Evolutionary conservation across 1,284 basidiomycete species (phyloP).

Genomic region (Caloboletus inedulis): DNA sequence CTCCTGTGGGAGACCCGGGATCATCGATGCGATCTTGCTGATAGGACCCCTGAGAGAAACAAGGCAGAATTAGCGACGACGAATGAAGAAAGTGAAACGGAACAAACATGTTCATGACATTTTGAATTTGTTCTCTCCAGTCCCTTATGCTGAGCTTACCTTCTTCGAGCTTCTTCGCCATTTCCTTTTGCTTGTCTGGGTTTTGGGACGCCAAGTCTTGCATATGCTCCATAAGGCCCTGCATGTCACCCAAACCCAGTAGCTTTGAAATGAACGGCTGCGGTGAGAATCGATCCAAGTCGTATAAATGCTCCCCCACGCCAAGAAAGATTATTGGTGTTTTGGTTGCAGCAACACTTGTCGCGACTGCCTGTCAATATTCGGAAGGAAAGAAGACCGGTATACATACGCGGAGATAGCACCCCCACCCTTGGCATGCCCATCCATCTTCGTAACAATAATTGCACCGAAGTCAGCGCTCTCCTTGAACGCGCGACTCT

Average conservation of each 20-base stretch:
- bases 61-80: constrained; percentile 6
- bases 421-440: constrained; percentile 98
- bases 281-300: constrained; percentile 94
- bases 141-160: constrained; percentile 96
- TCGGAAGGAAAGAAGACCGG: neutral
- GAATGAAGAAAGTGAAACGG: constrained; percentile 4
- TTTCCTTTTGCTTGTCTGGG: constrained; percentile 95
- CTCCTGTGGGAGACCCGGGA: constrained; percentile 91
- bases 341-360: constrained; percentile 93
- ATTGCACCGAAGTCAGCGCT: constrained; percentile 98
- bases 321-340: constrained; percentile 99
- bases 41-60: constrained; percentile 82
- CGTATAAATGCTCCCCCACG: constrained; percentile 94
- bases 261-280: constrained; percentile 98
- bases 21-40: constrained; percentile 98
- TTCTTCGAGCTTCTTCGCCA: constrained; percentile 97
- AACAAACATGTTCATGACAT: constrained; percentile 94
- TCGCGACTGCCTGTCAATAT: constrained; percentile 13
- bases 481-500: constrained; percentile 96
- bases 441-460: constrained; percentile 99
- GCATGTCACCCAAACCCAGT: constrained; percentile 93
- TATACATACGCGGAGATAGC: constrained; percentile 92
- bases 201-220: constrained; percentile 91
- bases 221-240: constrained; percentile 97
- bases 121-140: constrained; percentile 96